phyloP scores from a whole-genome alignment of 2,329 filamentous ascomycete genomes.

The Gliomastix tumulicola region DNA sequence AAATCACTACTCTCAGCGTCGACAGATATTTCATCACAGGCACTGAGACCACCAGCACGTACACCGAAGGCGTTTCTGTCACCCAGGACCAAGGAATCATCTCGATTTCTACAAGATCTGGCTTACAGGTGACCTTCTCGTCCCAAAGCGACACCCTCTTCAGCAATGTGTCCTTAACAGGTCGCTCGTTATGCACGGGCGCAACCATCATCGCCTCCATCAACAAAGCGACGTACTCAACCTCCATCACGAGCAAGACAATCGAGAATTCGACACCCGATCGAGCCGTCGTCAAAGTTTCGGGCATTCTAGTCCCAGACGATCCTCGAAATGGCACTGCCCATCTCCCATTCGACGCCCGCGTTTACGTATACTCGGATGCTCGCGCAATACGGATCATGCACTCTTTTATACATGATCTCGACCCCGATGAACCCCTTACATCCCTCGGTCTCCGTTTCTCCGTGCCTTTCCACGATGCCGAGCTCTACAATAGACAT shows the following conservation, averaged over 20 bases:
- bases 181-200: constrained; percentile 31
- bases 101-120: too few species aligned
- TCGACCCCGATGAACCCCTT: constrained; percentile 40
- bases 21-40: constrained; percentile 3
- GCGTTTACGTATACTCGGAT: constrained; percentile 51
- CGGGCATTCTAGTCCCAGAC: constrained; percentile 19
- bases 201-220: constrained; percentile 22
- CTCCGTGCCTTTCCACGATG: constrained; percentile 40
- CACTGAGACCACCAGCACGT: constrained; percentile 17
- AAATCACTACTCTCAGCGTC: neutral
- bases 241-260: constrained; percentile 39
- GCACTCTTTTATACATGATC: constrained; percentile 48
- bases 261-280: constrained; percentile 31
- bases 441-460: constrained; percentile 46
- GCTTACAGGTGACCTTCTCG: constrained; percentile 33
- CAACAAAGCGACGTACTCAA: constrained; percentile 34
- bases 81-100: too few species aligned
- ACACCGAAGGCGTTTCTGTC: constrained; percentile 36
- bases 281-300: constrained; percentile 33
- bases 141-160: constrained; percentile 31
- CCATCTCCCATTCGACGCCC: constrained; percentile 42
- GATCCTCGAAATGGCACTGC: constrained; percentile 24
- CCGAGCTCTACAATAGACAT: constrained; percentile 51
- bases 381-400: constrained; percentile 45
- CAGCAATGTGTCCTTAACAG: constrained; percentile 38